Evolutionary conservation across 805 yeast species (phyloP), one percentile per base, ranked within the genome.

Genomic region (Cyberlindnera nakhonratchasimensis): DNA sequence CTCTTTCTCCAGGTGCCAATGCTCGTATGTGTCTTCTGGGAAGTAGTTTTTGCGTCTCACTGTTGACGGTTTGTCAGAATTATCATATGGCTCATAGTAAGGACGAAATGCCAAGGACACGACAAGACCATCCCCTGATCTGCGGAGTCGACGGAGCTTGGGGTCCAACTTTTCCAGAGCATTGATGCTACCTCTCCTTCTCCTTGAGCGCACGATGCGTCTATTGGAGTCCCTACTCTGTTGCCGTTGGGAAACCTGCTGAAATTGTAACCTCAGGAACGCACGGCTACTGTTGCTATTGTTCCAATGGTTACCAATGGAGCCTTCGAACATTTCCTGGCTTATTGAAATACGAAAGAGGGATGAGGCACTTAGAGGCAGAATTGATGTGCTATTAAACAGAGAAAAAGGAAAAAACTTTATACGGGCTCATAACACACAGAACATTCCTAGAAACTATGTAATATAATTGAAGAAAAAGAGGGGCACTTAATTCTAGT

Each of bases 21-120:
- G 39, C 39, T 56, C 60, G 37, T 44, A 56, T 2, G 58, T 54
- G 18, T 49, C 47, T 17, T 51, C 55, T 2, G 59, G 50, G 7
- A 39, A 37, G 22, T 30, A 14, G 14, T 22, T 14, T 24, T 38
- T 38, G 17, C 37, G 6, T 32, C 20, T 25, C 13, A 38, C n/a
- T 5, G 42, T 38, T 17, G 17, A 4, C 4, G 13, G 25, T 12
- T 20, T 31, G 19, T 38, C 42, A 4, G 17, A 33, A 16, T 37
- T 37, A n/a, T 37, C 34, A 16, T 17, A 23, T 10, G 20, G 30
- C 3, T 23, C 35, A 21, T 4, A 25, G 17, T 24, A 17, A 3
- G 14, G 16, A 6, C 36, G 20, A 12, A 33, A 8, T 3, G 19
- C 19, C 5, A 4, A 3, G 6, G 7, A 8, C 11, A 31, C 7